phyloP scores from a whole-genome alignment of 2,329 filamentous ascomycete species.

The Emmonsia crescens region DNA sequence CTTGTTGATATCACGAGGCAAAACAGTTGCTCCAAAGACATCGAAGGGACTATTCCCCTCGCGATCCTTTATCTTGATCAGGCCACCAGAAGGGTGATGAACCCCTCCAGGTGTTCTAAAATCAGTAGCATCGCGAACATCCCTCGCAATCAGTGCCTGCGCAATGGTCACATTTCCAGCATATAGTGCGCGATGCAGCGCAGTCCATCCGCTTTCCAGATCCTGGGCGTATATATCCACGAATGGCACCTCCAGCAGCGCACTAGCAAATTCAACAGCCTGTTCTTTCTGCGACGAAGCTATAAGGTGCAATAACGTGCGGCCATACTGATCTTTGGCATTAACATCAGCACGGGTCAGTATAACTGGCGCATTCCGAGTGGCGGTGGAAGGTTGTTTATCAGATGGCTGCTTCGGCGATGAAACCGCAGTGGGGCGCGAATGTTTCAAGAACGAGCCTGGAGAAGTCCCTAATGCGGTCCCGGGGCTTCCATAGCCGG shows the following conservation, averaged over 20 bases:
- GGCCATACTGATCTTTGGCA: slow-evolving; percentile 65
- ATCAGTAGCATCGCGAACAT: slow-evolving; percentile 55
- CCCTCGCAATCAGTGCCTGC: slow-evolving; percentile 66
- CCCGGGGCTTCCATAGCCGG: slow-evolving; percentile 17
- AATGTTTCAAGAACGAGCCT: slow-evolving; percentile 36
- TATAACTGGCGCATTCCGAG: slow-evolving; percentile 16
- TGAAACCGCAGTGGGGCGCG: slow-evolving; percentile 32
- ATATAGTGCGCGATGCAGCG: slow-evolving; percentile 82
- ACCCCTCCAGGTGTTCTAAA: slow-evolving; percentile 47
- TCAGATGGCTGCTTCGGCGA: slow-evolving; percentile 41
- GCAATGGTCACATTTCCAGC: slow-evolving; percentile 81
- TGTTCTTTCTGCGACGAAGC: slow-evolving; percentile 62
- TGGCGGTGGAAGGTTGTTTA: slow-evolving; percentile 9
- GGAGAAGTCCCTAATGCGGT: slow-evolving; percentile 21
- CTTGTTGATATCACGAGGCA: slow-evolving; percentile 54
- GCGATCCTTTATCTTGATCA: slow-evolving; percentile 91
- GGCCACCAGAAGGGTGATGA: slow-evolving; percentile 53
- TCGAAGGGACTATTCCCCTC: slow-evolving; percentile 94
- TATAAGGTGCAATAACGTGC: slow-evolving; percentile 75
- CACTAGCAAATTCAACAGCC: slow-evolving; percentile 63
- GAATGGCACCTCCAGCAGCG: slow-evolving; percentile 69
- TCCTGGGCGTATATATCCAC: slow-evolving; percentile 83
- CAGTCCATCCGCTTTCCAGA: slow-evolving; percentile 88
- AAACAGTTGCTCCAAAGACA: slow-evolving; percentile 78
- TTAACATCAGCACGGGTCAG: slow-evolving; percentile 64